Percentiles rank a stretch among this genome's conserved stretches.
These are phyloP conservation scores for Cordyceps tenuipes DNA, from an alignment of 2,329 filamentous ascomycete genomes.

Conservation along the genomic window DNA sequence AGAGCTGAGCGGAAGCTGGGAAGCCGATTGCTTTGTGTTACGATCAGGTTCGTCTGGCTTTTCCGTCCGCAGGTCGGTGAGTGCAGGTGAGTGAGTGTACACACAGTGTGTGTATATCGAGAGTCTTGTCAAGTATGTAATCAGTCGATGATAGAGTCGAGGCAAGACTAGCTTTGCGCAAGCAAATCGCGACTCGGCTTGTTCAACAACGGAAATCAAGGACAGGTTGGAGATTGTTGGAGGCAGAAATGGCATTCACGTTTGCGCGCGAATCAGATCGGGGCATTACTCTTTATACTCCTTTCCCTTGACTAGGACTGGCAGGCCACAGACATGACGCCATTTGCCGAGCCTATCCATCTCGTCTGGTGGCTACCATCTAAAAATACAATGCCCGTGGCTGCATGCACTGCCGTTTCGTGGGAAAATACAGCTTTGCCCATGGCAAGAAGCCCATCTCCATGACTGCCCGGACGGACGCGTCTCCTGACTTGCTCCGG, in stretches of 20 bases:
- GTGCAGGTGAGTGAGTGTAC: not conserved
- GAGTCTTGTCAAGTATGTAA: not conserved
- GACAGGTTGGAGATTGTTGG: not conserved
- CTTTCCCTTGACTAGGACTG: not conserved
- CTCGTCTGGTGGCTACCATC: not conserved
- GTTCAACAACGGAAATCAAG: not conserved
- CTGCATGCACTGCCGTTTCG: not conserved
- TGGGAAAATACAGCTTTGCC: not conserved
- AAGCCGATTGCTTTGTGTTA: not conserved
- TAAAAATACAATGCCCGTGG: constrained; percentile 10
- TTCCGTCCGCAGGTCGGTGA: not conserved
- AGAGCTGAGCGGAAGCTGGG: not conserved
- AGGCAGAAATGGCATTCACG: not conserved
- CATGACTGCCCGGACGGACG: not conserved
- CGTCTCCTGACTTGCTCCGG: constrained; percentile 11
- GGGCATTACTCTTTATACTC: constrained; percentile 11
- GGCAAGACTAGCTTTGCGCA: not conserved
- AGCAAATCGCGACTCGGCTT: not conserved
- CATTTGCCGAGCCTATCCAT: not conserved
- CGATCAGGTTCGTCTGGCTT: not conserved
- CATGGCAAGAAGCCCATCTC: not conserved
- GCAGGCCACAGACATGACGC: not conserved
- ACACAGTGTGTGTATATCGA: not conserved
- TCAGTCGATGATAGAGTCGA: not conserved
- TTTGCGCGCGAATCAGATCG: constrained; percentile 10